Evolutionary conservation across 2,329 filamentous ascomycete genomes (phyloP), one percentile per base, ranked within the genome.

Genomic region (Fusarium compactum): DNA sequence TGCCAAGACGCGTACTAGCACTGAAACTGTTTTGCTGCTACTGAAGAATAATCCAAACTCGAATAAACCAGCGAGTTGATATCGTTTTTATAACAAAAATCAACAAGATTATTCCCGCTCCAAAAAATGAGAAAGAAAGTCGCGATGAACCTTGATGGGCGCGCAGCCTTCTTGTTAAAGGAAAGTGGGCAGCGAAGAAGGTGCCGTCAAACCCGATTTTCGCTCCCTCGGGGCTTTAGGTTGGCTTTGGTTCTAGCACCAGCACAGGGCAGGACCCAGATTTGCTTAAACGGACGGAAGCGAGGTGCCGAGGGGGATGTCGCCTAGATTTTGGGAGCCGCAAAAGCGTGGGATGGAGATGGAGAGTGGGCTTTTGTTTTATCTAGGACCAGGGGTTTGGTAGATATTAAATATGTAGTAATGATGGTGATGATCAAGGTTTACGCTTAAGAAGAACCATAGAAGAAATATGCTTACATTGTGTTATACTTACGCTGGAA

Each of bases 251-350:
- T 34, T 40, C 48, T 52, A 52, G 48, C 48, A 40, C 16, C 16
- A 52, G 50, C 50, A 41, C 32, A 41, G 50, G 51, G 66, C 53
- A 53, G 52, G 62, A 47, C 51, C 56, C 30, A 58, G 44, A 24
- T 53, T 53, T 43, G 50, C 34, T 40, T 20, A 29, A 53, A 53
- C 20, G 14, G 16, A 58, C 69, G 69, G 72, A 64, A 69, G 60
- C 56, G 52, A 69, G 57, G 52, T 73, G 74, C 74, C 73, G 73
- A 71, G 43, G 38, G 65, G 55, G 67, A 58, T 50, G 57, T 68
- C 58, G 43, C 59, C 53, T 47, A 58, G 44, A 66, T 30, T 34
- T 45, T 48, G 41, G 20, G 30, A 69, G 57, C 50, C 54, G 51
- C 46, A 50, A 38, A 38, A 50, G 55, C 47, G 53, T 69, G 65